A percentile compares a stretch with the other conserved stretches of the same genome.
Conservation (phyloP, 306 rosid genomes). For the Pueraria montana region DNA sequence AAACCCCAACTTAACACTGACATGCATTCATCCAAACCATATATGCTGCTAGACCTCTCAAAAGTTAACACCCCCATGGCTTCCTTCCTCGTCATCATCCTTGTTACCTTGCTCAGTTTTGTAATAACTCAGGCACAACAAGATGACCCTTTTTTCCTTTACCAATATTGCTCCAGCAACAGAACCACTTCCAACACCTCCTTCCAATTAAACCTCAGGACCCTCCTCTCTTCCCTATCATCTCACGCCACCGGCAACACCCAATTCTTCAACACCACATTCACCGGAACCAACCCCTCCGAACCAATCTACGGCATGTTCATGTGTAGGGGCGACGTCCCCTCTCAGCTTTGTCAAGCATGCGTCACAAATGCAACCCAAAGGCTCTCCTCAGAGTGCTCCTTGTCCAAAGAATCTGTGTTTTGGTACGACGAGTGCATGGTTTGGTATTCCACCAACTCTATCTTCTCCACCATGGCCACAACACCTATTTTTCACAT, state of each 20-base stretch:
- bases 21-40: neutral
- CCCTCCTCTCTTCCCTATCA: neutral
- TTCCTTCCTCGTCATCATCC: neutral
- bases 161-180: conserved; percentile 1
- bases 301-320: neutral
- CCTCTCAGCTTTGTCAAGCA: neutral
- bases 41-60: neutral
- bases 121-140: neutral
- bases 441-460: conserved; percentile 18
- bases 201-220: neutral
- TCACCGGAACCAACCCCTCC: neutral
- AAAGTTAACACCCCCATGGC: neutral
- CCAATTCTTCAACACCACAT: neutral
- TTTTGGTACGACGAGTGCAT: conserved; percentile 21
- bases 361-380: neutral
- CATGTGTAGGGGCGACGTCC: neutral
- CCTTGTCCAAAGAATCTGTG: conserved; percentile 2
- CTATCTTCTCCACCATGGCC: neutral
- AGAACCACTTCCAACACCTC: neutral
- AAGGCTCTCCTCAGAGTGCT: neutral
- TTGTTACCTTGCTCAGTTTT: neutral
- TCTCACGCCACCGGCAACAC: neutral
- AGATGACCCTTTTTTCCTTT: neutral
- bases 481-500: neutral
- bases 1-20: neutral